Conservation (phyloP, 2,329 filamentous ascomycete species). For the Fusarium cyanostomum region DNA sequence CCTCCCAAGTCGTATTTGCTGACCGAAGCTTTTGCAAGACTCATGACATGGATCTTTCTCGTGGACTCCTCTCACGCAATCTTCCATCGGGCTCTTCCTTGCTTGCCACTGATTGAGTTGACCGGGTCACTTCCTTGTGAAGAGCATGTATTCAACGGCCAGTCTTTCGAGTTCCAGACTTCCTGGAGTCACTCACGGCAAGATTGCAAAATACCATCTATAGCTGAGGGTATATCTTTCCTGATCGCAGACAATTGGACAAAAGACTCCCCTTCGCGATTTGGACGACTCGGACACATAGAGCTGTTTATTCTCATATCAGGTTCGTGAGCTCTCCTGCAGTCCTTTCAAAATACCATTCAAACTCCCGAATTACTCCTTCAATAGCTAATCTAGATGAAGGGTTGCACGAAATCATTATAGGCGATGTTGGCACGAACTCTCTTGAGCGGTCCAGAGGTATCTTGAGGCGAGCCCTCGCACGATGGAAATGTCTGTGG, state of each 20-base stretch:
- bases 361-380: too few relatives aligned
- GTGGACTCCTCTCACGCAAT: neutral
- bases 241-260: too few relatives aligned
- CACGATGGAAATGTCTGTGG: neutral
- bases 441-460: neutral
- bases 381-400: too few relatives aligned
- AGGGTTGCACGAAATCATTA: neutral
- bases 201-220: neutral
- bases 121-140: neutral
- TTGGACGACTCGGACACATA: too few relatives aligned
- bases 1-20: neutral
- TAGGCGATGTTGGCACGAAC: neutral
- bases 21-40: neutral
- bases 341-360: too few relatives aligned
- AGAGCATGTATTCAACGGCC: neutral
- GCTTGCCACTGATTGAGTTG: neutral
- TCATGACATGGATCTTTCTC: constrained; percentile 3
- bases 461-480: neutral
- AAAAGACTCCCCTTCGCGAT: too few relatives aligned
- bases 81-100: neutral
- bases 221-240: too few relatives aligned
- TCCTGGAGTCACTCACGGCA: too few relatives aligned
- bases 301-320: too few relatives aligned
- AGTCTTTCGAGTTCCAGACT: neutral
- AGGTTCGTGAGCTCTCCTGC: too few relatives aligned